Conservation (phyloP, 176 grass and related monocot species). For the Triticum timopheevii region DNA sequence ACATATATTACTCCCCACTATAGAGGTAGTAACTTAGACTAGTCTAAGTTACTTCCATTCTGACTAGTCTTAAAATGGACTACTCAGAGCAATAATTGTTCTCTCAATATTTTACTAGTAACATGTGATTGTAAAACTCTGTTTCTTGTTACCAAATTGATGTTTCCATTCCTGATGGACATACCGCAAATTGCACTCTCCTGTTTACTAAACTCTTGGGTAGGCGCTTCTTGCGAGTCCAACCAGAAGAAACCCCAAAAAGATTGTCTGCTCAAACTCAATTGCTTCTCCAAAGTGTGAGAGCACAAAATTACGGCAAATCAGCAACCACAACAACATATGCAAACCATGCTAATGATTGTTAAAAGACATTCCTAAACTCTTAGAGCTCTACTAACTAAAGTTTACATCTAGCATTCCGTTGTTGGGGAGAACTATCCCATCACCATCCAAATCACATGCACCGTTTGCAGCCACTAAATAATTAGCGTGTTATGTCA, state of each 20-base stretch:
- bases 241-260: background rate
- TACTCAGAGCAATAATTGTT: background rate
- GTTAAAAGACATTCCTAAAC: background rate
- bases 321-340: background rate
- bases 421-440: background rate
- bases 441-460: background rate
- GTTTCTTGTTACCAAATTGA: background rate
- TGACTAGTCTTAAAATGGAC: background rate
- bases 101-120: background rate
- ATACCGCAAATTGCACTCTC: background rate
- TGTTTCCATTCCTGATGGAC: background rate
- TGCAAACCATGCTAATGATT: background rate
- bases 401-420: background rate
- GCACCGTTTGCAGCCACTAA: background rate
- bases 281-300: background rate
- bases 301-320: conserved; percentile 1
- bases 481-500: too few species aligned
- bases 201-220: background rate
- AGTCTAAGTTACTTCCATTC: too few species aligned
- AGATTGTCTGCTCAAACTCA: background rate
- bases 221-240: background rate
- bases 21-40: too few species aligned
- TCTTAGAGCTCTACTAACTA: background rate
- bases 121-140: background rate
- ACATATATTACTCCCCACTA: too few species aligned